Percentiles rank a stretch among this genome's conserved stretches.
Conservation (phyloP, 2,329 filamentous ascomycete genomes). For the Aspergillus amoenus region DNA sequence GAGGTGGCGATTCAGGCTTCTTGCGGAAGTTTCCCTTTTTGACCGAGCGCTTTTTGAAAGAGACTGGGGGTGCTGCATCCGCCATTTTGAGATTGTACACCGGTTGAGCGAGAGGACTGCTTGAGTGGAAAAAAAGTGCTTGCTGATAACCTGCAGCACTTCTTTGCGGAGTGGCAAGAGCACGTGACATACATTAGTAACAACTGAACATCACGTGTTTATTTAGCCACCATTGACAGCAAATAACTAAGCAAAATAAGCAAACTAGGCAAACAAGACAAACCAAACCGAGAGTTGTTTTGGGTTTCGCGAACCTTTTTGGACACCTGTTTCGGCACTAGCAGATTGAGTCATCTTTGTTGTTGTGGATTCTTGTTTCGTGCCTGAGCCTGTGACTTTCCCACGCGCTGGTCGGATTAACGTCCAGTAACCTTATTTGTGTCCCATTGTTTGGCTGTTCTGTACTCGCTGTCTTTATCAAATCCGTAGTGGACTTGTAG, state of each 20-base stretch:
- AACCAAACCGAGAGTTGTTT: not conserved
- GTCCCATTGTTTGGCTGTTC: constrained; percentile 9
- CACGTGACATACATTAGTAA: constrained; percentile 1
- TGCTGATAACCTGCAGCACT: not conserved
- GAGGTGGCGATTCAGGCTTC: constrained; percentile 74
- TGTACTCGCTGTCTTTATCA: not conserved
- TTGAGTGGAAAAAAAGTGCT: not conserved
- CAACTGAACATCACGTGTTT: not conserved
- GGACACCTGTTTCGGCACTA: not conserved
- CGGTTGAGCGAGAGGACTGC: not conserved
- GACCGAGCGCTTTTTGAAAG: constrained; percentile 80
- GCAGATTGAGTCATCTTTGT: not conserved
- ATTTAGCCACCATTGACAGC: not conserved
- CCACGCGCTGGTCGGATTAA: not conserved
- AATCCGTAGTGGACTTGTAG: not conserved
- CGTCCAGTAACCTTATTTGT: constrained; percentile 8
- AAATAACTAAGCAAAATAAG: no score
- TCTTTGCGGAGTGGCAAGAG: not conserved
- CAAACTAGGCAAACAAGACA: constrained; percentile 2
- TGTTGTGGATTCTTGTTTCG: not conserved
- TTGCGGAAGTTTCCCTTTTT: constrained; percentile 82
- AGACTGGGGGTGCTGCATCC: constrained; percentile 20
- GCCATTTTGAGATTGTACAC: not conserved
- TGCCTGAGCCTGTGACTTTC: not conserved
- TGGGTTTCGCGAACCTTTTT: not conserved